Base-by-base conservation (phyloP, 495 filamentous ascomycete genomes). In the Neurospora cerealis region DNA sequence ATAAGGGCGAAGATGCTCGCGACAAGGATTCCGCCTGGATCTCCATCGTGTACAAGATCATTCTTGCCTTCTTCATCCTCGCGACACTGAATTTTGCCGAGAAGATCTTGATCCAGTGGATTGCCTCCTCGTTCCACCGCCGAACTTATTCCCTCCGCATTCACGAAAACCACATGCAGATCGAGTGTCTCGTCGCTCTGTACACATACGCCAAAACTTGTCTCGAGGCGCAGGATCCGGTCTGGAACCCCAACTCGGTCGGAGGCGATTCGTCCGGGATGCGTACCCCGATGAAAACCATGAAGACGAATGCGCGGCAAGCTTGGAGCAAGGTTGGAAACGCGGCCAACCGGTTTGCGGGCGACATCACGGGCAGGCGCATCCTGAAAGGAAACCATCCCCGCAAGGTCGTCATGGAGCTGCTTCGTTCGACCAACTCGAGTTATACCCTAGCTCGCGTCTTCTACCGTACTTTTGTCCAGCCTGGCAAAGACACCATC, bases 61-160 rank as follows among this genome's bases (percentile, higher is more conserved):
- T 99, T 74, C 87, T 96, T 9, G 87, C 92, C 21, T 78, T 94
- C 71, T 95, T 99, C 78, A 91, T 96, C 38, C 89, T 92, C 74
- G 89, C 90, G 0, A 86, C 89, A 40, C 83, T 98, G 70, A 98
- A 99, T 81, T 89, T 96, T 70, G 85, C 92, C 66, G 94, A 98
- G 80, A 99, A 98, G 85, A 92, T 99, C 73, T 88, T 97, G 75
- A 95, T 97, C 73, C 94, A 98, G 78, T 89, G 97, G 79, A 97
- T 99, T 78, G 95, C 95, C 21, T 92, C 94, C 76, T 93, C 90
- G 77, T 98, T 99, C 80, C 95, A 99, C 79, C 86, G 91, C 41
- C 89, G 95, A 46, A 98, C 95, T 9, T 98, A 98, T 75, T 90
- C 93, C 34, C 93, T 96, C 78, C 88, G 95, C 15, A 98, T 99